These are phyloP conservation scores for Tritrichomonas foetus DNA, from an alignment of 208 protist genomes.

Conservation along the genomic window DNA sequence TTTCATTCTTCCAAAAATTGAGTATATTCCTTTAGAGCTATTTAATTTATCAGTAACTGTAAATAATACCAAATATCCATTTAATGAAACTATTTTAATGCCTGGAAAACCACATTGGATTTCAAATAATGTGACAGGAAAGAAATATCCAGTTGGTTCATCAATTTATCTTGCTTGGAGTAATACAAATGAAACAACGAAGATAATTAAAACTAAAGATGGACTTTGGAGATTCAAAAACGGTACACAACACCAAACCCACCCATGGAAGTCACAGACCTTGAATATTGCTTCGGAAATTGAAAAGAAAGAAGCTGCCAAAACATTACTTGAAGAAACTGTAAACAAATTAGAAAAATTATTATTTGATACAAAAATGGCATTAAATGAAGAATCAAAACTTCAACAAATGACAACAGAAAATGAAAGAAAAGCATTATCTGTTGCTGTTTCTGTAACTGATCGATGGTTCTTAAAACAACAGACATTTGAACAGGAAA, in stretches of 20 bases:
- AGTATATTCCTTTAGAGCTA: no score
- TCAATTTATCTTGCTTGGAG: background rate
- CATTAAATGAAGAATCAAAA: background rate
- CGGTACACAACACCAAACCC: no score
- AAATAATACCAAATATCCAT: no score
- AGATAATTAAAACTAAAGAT: background rate
- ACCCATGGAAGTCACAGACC: background rate
- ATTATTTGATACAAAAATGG: background rate
- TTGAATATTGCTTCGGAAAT: background rate
- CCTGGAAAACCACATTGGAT: no score
- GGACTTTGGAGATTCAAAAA: background rate
- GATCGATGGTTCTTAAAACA: background rate
- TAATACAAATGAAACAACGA: background rate
- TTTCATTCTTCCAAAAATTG: background rate
- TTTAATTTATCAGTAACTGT: no score
- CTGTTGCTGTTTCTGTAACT: background rate
- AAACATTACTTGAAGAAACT: background rate
- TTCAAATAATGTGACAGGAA: no score
- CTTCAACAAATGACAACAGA: background rate
- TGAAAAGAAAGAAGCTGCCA: background rate
- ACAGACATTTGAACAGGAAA: background rate
- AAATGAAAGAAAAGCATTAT: background rate
- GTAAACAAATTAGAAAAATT: background rate
- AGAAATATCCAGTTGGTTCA: background rate
- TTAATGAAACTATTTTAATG: no score